phyloP scores from a whole-genome alignment of 805 yeast genomes.

The Huiozyma naganishii region DNA sequence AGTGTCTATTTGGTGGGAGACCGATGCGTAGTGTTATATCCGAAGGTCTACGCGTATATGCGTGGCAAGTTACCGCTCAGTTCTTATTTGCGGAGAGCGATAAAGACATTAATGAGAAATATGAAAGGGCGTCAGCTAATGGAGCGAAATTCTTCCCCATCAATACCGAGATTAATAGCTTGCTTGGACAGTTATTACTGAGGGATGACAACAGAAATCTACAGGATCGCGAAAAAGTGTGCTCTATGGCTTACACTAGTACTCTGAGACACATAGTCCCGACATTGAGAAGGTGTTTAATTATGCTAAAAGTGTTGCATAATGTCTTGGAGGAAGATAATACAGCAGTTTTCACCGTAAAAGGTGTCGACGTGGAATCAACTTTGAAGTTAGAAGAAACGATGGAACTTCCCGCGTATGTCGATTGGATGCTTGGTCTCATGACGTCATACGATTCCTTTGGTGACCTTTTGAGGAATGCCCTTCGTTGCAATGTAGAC shows the following conservation, averaged over 20 bases:
- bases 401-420: constrained; percentile 5
- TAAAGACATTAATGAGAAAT: not conserved
- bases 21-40: constrained; percentile 12
- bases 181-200: not conserved
- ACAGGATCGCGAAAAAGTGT: constrained; percentile 5
- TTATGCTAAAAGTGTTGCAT: constrained; percentile 26
- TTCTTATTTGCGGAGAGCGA: not conserved
- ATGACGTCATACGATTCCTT: constrained; percentile 11
- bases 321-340: constrained; percentile 19
- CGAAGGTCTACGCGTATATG: constrained; percentile 10
- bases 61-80: constrained; percentile 7
- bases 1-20: constrained; percentile 10
- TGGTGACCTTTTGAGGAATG: not conserved
- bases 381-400: constrained; percentile 1
- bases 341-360: constrained; percentile 15
- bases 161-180: not conserved
- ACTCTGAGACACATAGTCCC: constrained; percentile 17
- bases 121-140: not conserved
- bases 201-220: constrained; percentile 1
- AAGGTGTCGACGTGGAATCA: constrained; percentile 14
- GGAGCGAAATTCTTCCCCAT: not conserved
- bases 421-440: constrained; percentile 8
- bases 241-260: constrained; percentile 14
- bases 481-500: not conserved
- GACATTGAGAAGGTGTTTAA: constrained; percentile 22